These are phyloP conservation scores for Rhodosporidiobolus sp. DNA, from an alignment of 768 basidiomycete species.

Conservation along the genomic window DNA sequence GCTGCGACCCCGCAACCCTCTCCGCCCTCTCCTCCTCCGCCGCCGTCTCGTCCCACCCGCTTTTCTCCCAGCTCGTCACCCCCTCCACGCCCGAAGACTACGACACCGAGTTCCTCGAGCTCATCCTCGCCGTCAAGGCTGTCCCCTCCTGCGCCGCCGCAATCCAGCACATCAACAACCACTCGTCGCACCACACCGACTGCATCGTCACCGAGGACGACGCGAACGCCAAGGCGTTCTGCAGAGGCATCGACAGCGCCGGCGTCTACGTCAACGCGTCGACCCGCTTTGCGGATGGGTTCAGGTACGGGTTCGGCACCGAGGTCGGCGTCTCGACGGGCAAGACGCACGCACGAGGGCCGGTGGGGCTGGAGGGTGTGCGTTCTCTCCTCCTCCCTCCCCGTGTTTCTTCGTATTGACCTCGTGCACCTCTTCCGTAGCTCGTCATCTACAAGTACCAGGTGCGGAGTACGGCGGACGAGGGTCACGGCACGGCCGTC, in stretches of 20 bases:
- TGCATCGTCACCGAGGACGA: conserved; percentile 80
- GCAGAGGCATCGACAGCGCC: conserved; percentile 82
- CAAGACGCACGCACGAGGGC: conserved; percentile 91
- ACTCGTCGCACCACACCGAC: conserved; percentile 95
- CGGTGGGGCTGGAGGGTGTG: conserved; percentile 67
- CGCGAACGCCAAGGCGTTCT: conserved; percentile 63
- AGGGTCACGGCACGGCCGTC: conserved; percentile 81
- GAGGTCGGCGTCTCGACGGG: conserved; percentile 98
- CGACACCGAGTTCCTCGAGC: conserved; percentile 79
- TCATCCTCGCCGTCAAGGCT: conserved; percentile 74
- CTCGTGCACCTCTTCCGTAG: conserved; percentile 52
- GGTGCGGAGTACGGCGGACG: conserved; percentile 67
- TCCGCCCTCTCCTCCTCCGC: conserved; percentile 55
- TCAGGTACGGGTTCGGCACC: conserved; percentile 93
- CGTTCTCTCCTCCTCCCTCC: conserved; percentile 4
- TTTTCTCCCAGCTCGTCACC: conserved; percentile 52
- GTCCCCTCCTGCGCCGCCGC: conserved; percentile 70
- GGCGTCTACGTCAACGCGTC: conserved; percentile 93
- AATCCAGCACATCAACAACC: conserved; percentile 82
- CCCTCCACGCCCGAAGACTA: conserved; percentile 65
- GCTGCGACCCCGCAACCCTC: conserved; percentile 70
- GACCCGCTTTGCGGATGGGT: conserved; percentile 94
- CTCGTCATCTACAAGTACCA: conserved; percentile 96
- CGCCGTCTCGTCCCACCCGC: conserved; percentile 30
- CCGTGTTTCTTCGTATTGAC: background rate